These are phyloP conservation scores for Populus pruinosa DNA, from an alignment of 345 rosid genomes.

Conservation along the genomic window DNA sequence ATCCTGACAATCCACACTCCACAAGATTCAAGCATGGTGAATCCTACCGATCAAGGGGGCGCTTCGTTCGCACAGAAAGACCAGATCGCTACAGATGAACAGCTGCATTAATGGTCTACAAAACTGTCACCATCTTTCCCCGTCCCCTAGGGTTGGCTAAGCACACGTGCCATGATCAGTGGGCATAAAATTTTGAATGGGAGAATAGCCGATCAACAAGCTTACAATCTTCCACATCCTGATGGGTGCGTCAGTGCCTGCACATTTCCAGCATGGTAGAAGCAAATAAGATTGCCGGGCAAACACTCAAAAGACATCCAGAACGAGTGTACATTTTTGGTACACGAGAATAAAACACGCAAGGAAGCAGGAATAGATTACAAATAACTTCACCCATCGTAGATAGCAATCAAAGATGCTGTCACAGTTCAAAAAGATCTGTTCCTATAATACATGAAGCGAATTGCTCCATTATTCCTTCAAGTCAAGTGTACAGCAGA, in stretches of 20 bases:
- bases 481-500: neutral
- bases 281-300: neutral
- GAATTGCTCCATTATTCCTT: slow-evolving; percentile 8
- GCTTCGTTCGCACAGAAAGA: neutral
- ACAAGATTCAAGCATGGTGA: too few species aligned
- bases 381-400: neutral
- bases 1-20: too few species aligned
- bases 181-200: neutral
- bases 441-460: slow-evolving; percentile 5
- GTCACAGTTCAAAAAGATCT: slow-evolving; percentile 2
- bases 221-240: neutral
- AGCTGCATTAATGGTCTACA: neutral
- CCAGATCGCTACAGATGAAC: neutral
- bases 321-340: neutral
- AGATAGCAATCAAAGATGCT: neutral
- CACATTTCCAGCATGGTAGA: neutral
- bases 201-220: neutral
- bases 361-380: neutral
- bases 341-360: neutral
- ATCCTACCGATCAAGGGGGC: too few species aligned
- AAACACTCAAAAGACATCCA: neutral
- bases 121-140: too few species aligned
- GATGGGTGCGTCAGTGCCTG: neutral
- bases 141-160: neutral
- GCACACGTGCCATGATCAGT: neutral